Conservation (phyloP, 2,329 filamentous ascomycete genomes). For the Calonectria pseudoreteaudii region DNA sequence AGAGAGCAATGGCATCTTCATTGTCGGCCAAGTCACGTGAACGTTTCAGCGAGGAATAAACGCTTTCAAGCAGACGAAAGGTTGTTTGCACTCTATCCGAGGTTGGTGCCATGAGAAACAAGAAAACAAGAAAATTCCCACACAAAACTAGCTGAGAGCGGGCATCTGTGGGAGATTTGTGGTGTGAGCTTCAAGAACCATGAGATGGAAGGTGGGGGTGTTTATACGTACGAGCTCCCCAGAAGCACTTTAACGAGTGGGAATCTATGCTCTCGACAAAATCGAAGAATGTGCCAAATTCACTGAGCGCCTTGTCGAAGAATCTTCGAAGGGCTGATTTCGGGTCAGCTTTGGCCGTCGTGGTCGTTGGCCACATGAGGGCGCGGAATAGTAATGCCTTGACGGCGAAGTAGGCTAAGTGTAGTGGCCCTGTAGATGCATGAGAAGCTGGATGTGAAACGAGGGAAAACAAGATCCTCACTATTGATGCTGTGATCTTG, state of each 20-base stretch:
- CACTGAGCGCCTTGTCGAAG: conserved; percentile 35
- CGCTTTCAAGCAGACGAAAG: conserved; percentile 37
- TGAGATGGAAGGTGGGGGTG: not conserved
- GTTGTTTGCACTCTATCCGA: conserved; percentile 31
- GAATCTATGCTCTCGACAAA: conserved; percentile 39
- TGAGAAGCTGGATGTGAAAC: not conserved
- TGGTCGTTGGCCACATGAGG: conserved; percentile 52
- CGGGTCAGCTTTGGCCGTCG: conserved; percentile 43
- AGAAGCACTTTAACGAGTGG: conserved; percentile 18
- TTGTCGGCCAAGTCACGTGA: conserved; percentile 27
- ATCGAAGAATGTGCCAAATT: conserved; percentile 43
- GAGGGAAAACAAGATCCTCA: not conserved
- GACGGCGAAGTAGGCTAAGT: conserved; percentile 49
- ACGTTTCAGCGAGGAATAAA: conserved; percentile 34
- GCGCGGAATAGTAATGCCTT: conserved; percentile 50
- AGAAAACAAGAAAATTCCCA: conserved; percentile 53
- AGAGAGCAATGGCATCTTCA: conserved; percentile 24
- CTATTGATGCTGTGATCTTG: conserved; percentile 16
- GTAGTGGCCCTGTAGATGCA: conserved; percentile 30
- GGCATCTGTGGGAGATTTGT: not conserved
- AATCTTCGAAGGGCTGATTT: conserved; percentile 36
- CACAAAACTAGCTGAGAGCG: conserved; percentile 51
- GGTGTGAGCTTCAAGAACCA: not conserved
- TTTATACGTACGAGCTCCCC: conserved; percentile 21
- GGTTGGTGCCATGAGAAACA: conserved; percentile 51